Conservation (phyloP, 2,329 filamentous ascomycete genomes). For the Thermoascus crustaceus region DNA sequence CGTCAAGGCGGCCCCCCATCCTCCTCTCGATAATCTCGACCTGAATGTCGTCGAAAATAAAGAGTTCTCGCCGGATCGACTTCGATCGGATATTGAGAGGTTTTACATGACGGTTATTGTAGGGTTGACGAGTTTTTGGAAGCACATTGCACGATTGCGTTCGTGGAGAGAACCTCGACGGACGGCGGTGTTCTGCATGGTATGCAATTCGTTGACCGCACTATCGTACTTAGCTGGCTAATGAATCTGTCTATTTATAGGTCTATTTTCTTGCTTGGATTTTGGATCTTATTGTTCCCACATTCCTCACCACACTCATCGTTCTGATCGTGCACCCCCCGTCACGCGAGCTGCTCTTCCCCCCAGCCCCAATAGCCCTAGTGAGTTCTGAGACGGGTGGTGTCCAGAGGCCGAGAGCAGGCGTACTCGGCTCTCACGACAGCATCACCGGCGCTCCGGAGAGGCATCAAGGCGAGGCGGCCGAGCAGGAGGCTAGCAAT, state of each 20-base stretch:
- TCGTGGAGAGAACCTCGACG: conserved; percentile 69
- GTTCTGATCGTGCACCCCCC: conserved; percentile 58
- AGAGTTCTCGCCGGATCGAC: conserved; percentile 76
- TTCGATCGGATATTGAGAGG: conserved; percentile 68
- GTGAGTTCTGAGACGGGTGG: conserved; percentile 63
- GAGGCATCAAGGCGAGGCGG: conserved; percentile 73
- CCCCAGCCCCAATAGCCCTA: conserved; percentile 66
- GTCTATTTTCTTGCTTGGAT: conserved; percentile 59
- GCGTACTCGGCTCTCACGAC: conserved; percentile 66
- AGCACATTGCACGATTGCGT: conserved; percentile 67
- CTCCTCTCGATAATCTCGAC: conserved; percentile 62
- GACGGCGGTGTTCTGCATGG: conserved; percentile 58
- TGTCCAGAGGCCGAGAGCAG: conserved; percentile 67
- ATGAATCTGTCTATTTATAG: conserved; percentile 16
- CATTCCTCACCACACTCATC: conserved; percentile 52
- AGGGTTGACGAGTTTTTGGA: conserved; percentile 55
- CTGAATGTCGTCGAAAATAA: conserved; percentile 75
- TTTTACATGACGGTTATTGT: conserved; percentile 74
- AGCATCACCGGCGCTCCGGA: conserved; percentile 75
- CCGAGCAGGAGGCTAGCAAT: conserved; percentile 74
- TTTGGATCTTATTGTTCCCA: conserved; percentile 61
- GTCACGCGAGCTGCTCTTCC: conserved; percentile 59
- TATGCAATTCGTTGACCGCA: conserved; percentile 18
- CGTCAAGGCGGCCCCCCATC: conserved; percentile 58
- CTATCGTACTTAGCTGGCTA: neutral